Conservation (phyloP, 805 yeast genomes). For the Candida insectalens region DNA sequence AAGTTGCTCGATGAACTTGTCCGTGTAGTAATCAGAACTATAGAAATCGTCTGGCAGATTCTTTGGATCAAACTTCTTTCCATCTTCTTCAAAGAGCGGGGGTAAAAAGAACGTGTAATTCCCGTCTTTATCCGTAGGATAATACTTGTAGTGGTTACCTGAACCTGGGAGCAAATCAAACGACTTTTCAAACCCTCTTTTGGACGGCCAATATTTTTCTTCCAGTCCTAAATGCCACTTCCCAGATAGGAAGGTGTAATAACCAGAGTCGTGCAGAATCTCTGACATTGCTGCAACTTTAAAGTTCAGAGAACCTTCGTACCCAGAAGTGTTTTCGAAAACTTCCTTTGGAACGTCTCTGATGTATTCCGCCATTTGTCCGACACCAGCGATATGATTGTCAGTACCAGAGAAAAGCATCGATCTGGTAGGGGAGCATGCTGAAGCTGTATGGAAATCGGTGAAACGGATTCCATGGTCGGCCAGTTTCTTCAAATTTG, state of each 20-base stretch:
- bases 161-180: constrained; percentile 46
- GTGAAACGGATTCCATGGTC: constrained; percentile 38
- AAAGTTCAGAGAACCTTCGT: constrained; percentile 44
- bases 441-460: constrained; percentile 54
- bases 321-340: constrained; percentile 38
- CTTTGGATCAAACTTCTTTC: constrained; percentile 26
- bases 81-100: constrained; percentile 32
- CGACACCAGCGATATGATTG: constrained; percentile 50
- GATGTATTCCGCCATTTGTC: constrained; percentile 45
- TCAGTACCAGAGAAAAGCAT: constrained; percentile 54
- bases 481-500: constrained; percentile 37
- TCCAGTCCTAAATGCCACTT: constrained; percentile 52
- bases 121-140: constrained; percentile 26
- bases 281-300: constrained; percentile 46
- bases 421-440: constrained; percentile 56
- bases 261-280: constrained; percentile 36
- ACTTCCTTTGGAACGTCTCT: constrained; percentile 26
- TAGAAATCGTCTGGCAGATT: constrained; percentile 38
- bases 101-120: constrained; percentile 24
- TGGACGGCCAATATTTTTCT: constrained; percentile 37
- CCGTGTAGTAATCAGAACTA: constrained; percentile 34
- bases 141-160: constrained; percentile 44
- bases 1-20: constrained; percentile 30
- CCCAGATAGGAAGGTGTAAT: constrained; percentile 43
- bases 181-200: constrained; percentile 40